Conservation (phyloP, 1,284 basidiomycete genomes). For the Boletus hoseneyae region DNA sequence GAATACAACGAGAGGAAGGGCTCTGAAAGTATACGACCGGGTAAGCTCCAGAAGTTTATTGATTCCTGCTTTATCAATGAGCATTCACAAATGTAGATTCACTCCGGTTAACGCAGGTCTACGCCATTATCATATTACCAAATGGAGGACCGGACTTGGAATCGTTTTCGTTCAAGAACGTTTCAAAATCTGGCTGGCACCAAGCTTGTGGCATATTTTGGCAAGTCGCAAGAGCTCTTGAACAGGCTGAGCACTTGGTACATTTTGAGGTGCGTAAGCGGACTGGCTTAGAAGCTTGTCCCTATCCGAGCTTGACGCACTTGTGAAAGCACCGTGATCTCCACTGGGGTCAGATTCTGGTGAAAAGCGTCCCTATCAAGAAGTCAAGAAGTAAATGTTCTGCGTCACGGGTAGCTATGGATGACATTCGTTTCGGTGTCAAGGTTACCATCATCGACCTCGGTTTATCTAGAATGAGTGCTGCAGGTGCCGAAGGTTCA, state of each 20-base stretch:
- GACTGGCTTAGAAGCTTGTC: background rate
- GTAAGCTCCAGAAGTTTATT: slow-evolving; percentile 39
- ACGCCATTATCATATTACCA: slow-evolving; percentile 84
- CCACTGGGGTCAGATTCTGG: slow-evolving; percentile 96
- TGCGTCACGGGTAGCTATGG: slow-evolving; percentile 47
- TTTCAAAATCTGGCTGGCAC: slow-evolving; percentile 63
- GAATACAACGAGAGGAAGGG: slow-evolving; percentile 68
- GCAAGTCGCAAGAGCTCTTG: slow-evolving; percentile 80
- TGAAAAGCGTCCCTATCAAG: slow-evolving; percentile 50
- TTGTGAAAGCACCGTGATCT: slow-evolving; percentile 85
- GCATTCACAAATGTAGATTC: slow-evolving; percentile 48
- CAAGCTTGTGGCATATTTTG: slow-evolving; percentile 89
- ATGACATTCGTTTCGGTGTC: slow-evolving; percentile 58
- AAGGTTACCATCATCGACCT: slow-evolving; percentile 90
- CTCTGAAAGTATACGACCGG: slow-evolving; percentile 84
- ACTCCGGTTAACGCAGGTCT: slow-evolving; percentile 73
- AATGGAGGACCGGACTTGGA: slow-evolving; percentile 92
- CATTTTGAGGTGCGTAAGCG: slow-evolving; percentile 75
- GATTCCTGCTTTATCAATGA: slow-evolving; percentile 5
- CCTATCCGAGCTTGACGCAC: slow-evolving; percentile 7
- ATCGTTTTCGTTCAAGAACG: slow-evolving; percentile 59
- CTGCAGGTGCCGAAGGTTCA: slow-evolving; percentile 42
- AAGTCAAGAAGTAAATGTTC: slow-evolving; percentile 27
- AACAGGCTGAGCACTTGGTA: slow-evolving; percentile 72
- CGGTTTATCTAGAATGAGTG: slow-evolving; percentile 83